phyloP scores from a whole-genome alignment of 352 stramenopile genomes.

The Pythium rishiriense region DNA sequence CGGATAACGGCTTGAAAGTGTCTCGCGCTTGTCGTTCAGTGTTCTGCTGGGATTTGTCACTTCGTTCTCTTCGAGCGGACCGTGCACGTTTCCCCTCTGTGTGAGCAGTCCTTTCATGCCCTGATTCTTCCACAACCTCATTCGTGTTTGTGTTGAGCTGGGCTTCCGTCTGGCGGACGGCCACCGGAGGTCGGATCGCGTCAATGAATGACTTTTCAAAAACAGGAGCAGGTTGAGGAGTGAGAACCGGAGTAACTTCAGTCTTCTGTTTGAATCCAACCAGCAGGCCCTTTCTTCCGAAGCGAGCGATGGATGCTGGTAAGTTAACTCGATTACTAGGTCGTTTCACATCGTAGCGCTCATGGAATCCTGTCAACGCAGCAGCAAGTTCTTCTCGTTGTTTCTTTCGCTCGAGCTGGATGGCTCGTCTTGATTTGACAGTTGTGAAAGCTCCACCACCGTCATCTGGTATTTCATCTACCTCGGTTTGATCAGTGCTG shows the following conservation, averaged over 20 bases:
- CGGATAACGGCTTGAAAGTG: background rate
- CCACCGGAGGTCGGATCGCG: conserved; percentile 12
- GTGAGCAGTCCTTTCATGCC: background rate
- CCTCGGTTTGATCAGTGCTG: background rate
- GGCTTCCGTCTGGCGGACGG: background rate
- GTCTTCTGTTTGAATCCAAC: conserved; percentile 3
- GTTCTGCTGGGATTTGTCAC: background rate
- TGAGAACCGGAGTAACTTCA: background rate
- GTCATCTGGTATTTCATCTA: conserved; percentile 10
- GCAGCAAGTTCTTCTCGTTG: conserved; percentile 17
- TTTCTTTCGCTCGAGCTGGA: conserved; percentile 31
- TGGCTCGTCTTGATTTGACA: conserved; percentile 33
- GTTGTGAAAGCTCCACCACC: conserved; percentile 27
- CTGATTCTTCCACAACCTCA: background rate
- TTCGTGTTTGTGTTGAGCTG: background rate
- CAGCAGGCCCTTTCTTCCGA: conserved; percentile 12
- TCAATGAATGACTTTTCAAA: conserved; percentile 22
- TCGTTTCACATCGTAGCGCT: conserved; percentile 6
- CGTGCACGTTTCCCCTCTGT: background rate
- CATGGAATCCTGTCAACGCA: conserved; percentile 12
- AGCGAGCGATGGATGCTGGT: conserved; percentile 10
- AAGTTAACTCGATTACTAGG: background rate
- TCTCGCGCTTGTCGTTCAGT: background rate
- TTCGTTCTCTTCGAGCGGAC: background rate
- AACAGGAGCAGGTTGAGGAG: background rate